phyloP scores from a whole-genome alignment of 306 rosid species.

The Astragalus glycyphyllos region DNA sequence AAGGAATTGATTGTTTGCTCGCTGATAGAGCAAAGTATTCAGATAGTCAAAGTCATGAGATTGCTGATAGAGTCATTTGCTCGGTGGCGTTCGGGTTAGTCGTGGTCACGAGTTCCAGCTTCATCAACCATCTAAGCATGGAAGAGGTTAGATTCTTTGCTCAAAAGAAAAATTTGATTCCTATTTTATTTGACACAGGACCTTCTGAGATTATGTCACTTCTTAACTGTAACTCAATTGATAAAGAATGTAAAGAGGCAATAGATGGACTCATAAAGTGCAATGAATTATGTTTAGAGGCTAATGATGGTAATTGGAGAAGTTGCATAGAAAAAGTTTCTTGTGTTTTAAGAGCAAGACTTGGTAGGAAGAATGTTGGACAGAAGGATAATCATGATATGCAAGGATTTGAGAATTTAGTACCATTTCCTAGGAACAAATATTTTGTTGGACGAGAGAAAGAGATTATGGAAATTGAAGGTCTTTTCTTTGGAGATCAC shows the following conservation, averaged over 20 bases:
- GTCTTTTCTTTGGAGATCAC: conserved; percentile 67
- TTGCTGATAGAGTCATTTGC: conserved; percentile 81
- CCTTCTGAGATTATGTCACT: conserved; percentile 63
- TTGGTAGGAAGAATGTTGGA: conserved; percentile 69
- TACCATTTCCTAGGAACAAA: conserved; percentile 69
- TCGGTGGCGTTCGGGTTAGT: conserved; percentile 79
- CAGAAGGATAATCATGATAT: conserved; percentile 39
- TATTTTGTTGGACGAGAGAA: conserved; percentile 79
- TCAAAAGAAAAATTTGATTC: conserved; percentile 86
- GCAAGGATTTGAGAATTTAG: conserved; percentile 55
- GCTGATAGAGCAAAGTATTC: conserved; percentile 83
- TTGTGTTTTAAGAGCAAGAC: conserved; percentile 66
- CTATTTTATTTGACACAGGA: conserved; percentile 68
- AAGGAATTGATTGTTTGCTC: conserved; percentile 85
- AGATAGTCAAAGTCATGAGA: conserved; percentile 78
- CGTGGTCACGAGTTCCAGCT: conserved; percentile 65
- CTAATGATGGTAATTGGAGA: conserved; percentile 76
- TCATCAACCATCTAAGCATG: conserved; percentile 63
- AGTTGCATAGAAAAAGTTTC: conserved; percentile 62
- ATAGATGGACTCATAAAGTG: conserved; percentile 67
- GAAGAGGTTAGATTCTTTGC: conserved; percentile 87
- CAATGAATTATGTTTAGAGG: conserved; percentile 69
- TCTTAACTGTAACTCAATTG: conserved; percentile 56
- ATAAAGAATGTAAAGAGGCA: conserved; percentile 72
- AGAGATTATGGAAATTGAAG: conserved; percentile 79